phyloP scores from a whole-genome alignment of 305 asterid species.

The Caryopteris hybrid region DNA sequence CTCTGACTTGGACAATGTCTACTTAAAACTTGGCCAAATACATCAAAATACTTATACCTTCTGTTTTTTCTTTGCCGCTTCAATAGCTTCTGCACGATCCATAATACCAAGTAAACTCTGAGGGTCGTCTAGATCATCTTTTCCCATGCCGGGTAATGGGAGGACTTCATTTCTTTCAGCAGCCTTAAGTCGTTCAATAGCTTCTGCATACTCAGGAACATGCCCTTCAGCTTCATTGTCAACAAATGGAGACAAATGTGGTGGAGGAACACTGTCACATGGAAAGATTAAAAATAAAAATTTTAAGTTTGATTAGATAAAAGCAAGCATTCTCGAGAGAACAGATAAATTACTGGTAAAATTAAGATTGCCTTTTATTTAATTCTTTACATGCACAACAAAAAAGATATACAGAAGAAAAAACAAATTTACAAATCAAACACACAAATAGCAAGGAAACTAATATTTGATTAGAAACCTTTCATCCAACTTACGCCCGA shows the following conservation, averaged over 20 bases:
- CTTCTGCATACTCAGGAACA: constrained; percentile 94
- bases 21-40: too few species aligned
- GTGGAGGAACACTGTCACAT: constrained; percentile 80
- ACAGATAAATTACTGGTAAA: neutral
- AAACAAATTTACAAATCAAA: neutral
- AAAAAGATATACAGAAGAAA: neutral
- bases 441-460: neutral
- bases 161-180: constrained; percentile 82
- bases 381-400: neutral
- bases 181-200: constrained; percentile 81
- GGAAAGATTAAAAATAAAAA: neutral
- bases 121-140: constrained; percentile 82
- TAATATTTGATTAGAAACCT: neutral
- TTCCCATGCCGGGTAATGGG: constrained; percentile 86
- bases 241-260: constrained; percentile 96
- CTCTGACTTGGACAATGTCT: too few species aligned
- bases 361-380: neutral
- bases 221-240: constrained; percentile 96
- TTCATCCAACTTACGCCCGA: too few species aligned
- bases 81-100: constrained; percentile 81
- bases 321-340: too few species aligned
- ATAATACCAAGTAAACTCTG: constrained; percentile 63
- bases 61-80: constrained; percentile 63
- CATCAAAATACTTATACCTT: constrained; percentile 69
- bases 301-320: too few species aligned